These are phyloP conservation scores for Fraxinus pennsylvanica DNA, from an alignment of 257 asterid genomes.

Conservation along the genomic window DNA sequence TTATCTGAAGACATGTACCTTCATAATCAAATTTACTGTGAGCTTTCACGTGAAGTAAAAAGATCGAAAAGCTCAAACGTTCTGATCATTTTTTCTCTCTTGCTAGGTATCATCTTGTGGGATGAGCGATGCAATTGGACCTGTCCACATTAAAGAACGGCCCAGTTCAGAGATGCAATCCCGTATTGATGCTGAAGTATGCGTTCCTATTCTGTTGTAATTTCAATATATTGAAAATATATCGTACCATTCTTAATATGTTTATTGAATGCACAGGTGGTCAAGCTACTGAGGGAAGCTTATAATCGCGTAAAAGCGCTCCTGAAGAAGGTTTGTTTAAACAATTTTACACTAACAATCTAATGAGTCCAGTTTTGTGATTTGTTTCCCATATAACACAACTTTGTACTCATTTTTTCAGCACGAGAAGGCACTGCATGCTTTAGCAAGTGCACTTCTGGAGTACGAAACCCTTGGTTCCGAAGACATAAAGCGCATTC, in stretches of 20 bases:
- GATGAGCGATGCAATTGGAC: slow-evolving; percentile 94
- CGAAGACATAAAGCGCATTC: slow-evolving; percentile 73
- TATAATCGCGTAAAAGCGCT: slow-evolving; percentile 85
- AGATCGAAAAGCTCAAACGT: background rate
- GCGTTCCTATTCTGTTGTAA: slow-evolving; percentile 23
- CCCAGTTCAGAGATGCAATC: slow-evolving; percentile 96
- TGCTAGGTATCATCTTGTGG: slow-evolving; percentile 81
- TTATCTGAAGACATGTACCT: background rate
- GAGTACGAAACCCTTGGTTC: slow-evolving; percentile 78
- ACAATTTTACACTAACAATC: background rate
- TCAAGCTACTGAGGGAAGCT: slow-evolving; percentile 84
- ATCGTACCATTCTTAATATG: background rate
- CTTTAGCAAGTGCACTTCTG: slow-evolving; percentile 88
- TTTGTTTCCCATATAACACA: background rate
- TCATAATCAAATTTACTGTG: background rate
- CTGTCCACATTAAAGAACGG: slow-evolving; percentile 84
- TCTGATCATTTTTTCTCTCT: slow-evolving; percentile 7
- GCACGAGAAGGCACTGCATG: slow-evolving; percentile 92
- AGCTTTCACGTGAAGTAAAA: slow-evolving; percentile 6
- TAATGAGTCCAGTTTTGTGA: background rate
- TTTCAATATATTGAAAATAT: background rate
- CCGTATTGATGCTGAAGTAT: slow-evolving; percentile 89
- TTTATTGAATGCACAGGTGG: slow-evolving; percentile 57
- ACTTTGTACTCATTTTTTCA: slow-evolving; percentile 27
- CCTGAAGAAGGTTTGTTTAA: slow-evolving; percentile 69